Conservation (phyloP, 495 filamentous ascomycete species). For the Corynascus novoguineensis region DNA sequence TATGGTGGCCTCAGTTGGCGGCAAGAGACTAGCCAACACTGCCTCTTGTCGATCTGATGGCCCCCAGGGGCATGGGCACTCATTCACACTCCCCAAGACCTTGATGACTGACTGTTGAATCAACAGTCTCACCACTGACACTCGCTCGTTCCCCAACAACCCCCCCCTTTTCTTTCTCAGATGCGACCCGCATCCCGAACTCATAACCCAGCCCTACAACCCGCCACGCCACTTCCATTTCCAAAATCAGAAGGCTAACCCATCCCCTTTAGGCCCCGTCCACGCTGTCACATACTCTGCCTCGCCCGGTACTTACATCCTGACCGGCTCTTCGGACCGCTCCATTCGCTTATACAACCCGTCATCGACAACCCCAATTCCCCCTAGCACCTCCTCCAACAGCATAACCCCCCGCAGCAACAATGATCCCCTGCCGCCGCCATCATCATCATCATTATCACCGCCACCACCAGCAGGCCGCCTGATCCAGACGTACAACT, state of each 20-base stretch:
- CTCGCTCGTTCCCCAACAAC: background rate
- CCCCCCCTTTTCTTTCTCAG: background rate
- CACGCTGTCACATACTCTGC: slow-evolving; percentile 69
- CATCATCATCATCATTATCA: too few relatives aligned
- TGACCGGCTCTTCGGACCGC: slow-evolving; percentile 83
- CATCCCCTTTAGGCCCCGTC: slow-evolving; percentile 52
- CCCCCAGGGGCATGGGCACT: too few relatives aligned
- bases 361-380: slow-evolving; percentile 38
- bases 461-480: slow-evolving; percentile 34
- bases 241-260: slow-evolving; percentile 12
- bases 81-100: too few relatives aligned
- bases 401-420: slow-evolving; percentile 19
- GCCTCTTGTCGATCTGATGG: too few relatives aligned
- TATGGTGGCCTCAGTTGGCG: too few relatives aligned
- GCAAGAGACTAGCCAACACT: too few relatives aligned
- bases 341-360: slow-evolving; percentile 76
- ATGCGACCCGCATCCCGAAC: background rate
- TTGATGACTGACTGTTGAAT: too few relatives aligned
- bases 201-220: background rate
- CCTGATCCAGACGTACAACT: slow-evolving; percentile 79
- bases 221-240: background rate
- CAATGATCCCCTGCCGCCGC: slow-evolving; percentile 13
- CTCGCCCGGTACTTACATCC: slow-evolving; percentile 65
- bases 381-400: slow-evolving; percentile 33
- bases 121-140: background rate